A percentile compares a stretch with the other conserved stretches of the same genome.
phyloP scores from a whole-genome alignment of 768 basidiomycete genomes.

The Arthromyces matolae region DNA sequence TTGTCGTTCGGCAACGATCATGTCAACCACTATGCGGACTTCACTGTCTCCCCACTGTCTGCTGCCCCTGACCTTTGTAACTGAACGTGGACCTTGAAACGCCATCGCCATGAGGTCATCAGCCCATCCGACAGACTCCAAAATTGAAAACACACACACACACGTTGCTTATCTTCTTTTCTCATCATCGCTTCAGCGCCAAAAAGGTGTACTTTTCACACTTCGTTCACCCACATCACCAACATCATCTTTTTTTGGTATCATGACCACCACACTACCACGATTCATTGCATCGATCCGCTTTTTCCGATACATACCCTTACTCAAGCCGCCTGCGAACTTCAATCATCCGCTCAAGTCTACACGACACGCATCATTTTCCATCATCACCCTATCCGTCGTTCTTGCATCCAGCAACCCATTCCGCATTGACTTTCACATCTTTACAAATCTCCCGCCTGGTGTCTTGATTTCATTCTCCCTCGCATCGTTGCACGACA shows the following conservation, averaged over 20 bases:
- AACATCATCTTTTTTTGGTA: not conserved
- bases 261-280: not conserved
- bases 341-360: slow-evolving; percentile 11
- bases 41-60: slow-evolving; percentile 32
- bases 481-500: slow-evolving; percentile 37
- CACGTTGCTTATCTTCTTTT: not conserved
- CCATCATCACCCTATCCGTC: slow-evolving; percentile 18
- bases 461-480: slow-evolving; percentile 25
- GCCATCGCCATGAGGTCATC: too few relatives aligned
- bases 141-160: not conserved
- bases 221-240: not conserved
- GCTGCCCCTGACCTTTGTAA: slow-evolving; percentile 48
- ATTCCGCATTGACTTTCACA: slow-evolving; percentile 13
- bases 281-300: not conserved
- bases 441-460: slow-evolving; percentile 22
- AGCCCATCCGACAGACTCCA: slow-evolving; percentile 5
- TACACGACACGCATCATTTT: slow-evolving; percentile 15
- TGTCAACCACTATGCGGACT: slow-evolving; percentile 19
- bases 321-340: slow-evolving; percentile 1
- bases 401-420: slow-evolving; percentile 22
- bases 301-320: not conserved
- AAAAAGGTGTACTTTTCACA: slow-evolving; percentile 1
- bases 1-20: slow-evolving; percentile 16
- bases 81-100: too few relatives aligned
- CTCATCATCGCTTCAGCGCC: slow-evolving; percentile 4